Evolutionary conservation across 2,329 filamentous ascomycete genomes (phyloP).

Genomic region (Stylonectria norvegica): DNA sequence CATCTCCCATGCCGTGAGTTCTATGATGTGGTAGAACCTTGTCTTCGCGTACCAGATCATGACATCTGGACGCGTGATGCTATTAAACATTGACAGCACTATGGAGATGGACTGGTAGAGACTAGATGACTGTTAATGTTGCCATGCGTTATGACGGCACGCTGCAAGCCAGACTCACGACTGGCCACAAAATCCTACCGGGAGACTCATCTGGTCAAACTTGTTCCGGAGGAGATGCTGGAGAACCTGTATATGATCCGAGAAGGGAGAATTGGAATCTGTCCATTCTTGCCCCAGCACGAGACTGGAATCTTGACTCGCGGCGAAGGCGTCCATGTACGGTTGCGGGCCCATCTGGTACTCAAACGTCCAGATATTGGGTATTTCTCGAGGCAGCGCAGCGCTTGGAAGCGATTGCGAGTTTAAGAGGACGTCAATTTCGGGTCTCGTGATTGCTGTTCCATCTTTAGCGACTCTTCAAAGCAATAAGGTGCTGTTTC

Average conservation of each 20-base stretch:
- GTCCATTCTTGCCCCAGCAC: slow-evolving; percentile 25
- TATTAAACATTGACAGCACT: slow-evolving; percentile 34
- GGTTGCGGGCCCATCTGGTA: slow-evolving; percentile 31
- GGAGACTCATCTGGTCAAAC: slow-evolving; percentile 11
- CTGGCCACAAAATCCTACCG: not conserved
- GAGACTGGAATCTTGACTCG: slow-evolving; percentile 18
- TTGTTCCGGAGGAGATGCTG: slow-evolving; percentile 26
- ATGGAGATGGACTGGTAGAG: slow-evolving; percentile 30
- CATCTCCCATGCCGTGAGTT: slow-evolving; percentile 33
- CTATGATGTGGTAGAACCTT: slow-evolving; percentile 33
- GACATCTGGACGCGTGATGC: slow-evolving; percentile 33
- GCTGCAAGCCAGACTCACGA: not conserved
- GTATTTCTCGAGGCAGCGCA: slow-evolving; percentile 24
- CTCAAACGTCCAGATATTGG: slow-evolving; percentile 29
- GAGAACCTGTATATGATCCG: slow-evolving; percentile 29
- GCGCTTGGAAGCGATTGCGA: not conserved
- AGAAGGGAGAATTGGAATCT: slow-evolving; percentile 30
- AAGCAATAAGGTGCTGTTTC: too few species aligned
- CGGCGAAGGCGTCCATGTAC: slow-evolving; percentile 23
- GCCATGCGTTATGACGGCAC: too few species aligned
- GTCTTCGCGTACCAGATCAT: slow-evolving; percentile 41
- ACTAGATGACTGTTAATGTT: slow-evolving; percentile 7
- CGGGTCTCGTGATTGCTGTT: too few species aligned
- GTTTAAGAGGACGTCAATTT: not conserved
- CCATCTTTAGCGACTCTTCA: too few species aligned